phyloP scores from a whole-genome alignment of 2,329 filamentous ascomycete genomes.

The Xylariaceae sp. region DNA sequence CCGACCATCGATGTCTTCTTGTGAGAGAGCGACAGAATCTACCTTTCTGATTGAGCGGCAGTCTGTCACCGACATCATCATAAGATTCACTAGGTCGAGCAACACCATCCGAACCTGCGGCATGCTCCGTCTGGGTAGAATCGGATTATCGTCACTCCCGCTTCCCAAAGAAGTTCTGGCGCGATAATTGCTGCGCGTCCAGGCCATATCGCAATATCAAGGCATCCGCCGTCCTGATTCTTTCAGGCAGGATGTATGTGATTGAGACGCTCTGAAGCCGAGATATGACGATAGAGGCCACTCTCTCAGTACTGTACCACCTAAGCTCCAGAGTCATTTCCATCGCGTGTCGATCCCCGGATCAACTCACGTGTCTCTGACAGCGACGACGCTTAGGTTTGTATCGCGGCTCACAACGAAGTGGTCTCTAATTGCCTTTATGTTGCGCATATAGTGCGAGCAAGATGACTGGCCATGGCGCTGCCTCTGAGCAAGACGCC shows the following conservation, averaged over 20 bases:
- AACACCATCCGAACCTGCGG: too few species aligned
- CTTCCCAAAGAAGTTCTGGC: background rate
- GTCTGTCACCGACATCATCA: background rate
- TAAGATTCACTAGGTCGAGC: too few species aligned
- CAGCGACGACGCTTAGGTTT: background rate
- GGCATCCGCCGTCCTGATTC: background rate
- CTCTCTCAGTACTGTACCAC: too few species aligned
- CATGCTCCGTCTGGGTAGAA: too few species aligned
- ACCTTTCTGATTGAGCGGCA: conserved; percentile 2
- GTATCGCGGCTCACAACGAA: too few species aligned
- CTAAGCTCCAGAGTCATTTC: too few species aligned
- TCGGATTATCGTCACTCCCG: background rate
- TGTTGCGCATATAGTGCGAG: background rate
- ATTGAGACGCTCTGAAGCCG: too few species aligned
- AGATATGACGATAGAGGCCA: too few species aligned
- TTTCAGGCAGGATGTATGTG: too few species aligned
- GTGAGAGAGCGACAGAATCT: conserved; percentile 7
- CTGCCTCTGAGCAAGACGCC: conserved; percentile 24
- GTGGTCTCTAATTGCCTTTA: too few species aligned
- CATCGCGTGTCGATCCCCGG: too few species aligned
- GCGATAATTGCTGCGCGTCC: background rate
- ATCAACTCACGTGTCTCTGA: background rate
- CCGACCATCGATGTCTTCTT: conserved; percentile 18
- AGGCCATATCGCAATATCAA: background rate
- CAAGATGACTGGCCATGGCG: conserved; percentile 25